Percentiles rank a stretch among this genome's conserved stretches.
Evolutionary conservation across 805 yeast species (phyloP).

Genomic region (Lipomyces yamadae): DNA sequence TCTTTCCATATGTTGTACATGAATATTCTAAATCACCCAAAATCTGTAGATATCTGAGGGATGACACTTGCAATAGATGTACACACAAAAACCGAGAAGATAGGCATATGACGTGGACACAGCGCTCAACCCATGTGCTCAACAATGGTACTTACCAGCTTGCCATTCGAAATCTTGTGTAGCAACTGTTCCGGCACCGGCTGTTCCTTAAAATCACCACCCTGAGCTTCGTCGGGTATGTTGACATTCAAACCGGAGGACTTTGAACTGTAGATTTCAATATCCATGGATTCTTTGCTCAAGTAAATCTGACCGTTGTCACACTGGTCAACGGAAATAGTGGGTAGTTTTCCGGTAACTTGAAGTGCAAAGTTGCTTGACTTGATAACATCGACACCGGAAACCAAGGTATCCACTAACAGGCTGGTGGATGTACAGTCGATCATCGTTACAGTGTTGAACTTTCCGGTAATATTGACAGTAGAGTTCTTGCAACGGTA

Average conservation of each 20-base stretch:
- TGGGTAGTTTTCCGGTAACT: conserved; percentile 78
- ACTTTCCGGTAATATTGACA: conserved; percentile 86
- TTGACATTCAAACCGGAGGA: conserved; percentile 86
- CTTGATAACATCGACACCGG: conserved; percentile 88
- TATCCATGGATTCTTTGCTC: conserved; percentile 68
- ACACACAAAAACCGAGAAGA: too few species aligned
- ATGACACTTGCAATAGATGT: neutral
- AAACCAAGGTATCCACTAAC: conserved; percentile 80
- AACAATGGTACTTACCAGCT: conserved; percentile 70
- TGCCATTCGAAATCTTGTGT: conserved; percentile 66
- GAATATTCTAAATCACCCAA: neutral
- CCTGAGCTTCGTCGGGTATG: conserved; percentile 70
- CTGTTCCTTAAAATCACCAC: conserved; percentile 74
- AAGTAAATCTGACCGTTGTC: conserved; percentile 85
- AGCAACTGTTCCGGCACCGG: conserved; percentile 92
- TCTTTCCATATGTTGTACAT: neutral
- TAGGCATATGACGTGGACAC: neutral
- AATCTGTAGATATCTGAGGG: neutral
- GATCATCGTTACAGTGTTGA: conserved; percentile 81
- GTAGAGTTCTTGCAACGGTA: conserved; percentile 78
- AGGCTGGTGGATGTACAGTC: conserved; percentile 74
- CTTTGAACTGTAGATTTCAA: conserved; percentile 82
- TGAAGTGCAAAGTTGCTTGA: conserved; percentile 82
- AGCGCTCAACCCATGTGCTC: conserved; percentile 72
- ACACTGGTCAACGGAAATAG: conserved; percentile 84